Evolutionary conservation across 1,284 basidiomycete genomes (phyloP).

Genomic region (Vanrija humicola): DNA sequence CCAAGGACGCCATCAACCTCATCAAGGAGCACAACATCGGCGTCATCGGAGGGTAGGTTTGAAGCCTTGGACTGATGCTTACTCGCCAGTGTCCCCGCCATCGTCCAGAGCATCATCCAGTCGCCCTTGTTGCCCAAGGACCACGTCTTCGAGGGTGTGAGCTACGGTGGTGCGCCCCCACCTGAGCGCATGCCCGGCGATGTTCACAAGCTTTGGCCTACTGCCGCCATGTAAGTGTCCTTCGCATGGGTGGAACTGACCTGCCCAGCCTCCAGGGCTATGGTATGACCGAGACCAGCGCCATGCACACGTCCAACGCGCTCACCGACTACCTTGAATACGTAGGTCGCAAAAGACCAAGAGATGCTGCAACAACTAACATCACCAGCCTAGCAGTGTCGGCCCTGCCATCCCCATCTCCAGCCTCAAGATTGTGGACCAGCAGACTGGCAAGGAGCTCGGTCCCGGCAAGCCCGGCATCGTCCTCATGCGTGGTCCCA

Average conservation of each 20-base stretch:
- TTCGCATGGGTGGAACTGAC: not conserved
- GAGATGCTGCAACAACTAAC: too few species aligned
- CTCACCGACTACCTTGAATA: slow-evolving; percentile 32
- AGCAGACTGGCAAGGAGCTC: slow-evolving; percentile 18
- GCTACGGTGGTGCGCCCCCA: slow-evolving; percentile 43
- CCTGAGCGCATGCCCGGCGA: slow-evolving; percentile 34
- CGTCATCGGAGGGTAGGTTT: slow-evolving; percentile 37
- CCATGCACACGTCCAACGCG: slow-evolving; percentile 33
- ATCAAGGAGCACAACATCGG: slow-evolving; percentile 28
- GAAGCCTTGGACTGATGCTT: slow-evolving; percentile 10
- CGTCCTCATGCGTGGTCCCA: slow-evolving; percentile 34
- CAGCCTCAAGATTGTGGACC: slow-evolving; percentile 33
- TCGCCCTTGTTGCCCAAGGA: slow-evolving; percentile 29
- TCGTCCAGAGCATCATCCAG: slow-evolving; percentile 34
- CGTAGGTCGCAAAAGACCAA: too few species aligned
- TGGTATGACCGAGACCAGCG: slow-evolving; percentile 44
- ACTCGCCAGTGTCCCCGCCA: slow-evolving; percentile 33
- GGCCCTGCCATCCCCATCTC: slow-evolving; percentile 37
- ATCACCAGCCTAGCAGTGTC: slow-evolving; percentile 12
- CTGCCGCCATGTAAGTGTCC: slow-evolving; percentile 8
- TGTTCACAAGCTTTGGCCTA: slow-evolving; percentile 32
- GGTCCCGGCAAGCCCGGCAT: slow-evolving; percentile 25
- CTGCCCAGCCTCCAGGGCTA: slow-evolving; percentile 29
- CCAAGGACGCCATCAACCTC: slow-evolving; percentile 28
- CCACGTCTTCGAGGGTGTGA: slow-evolving; percentile 30